Base-by-base conservation (phyloP, 1,284 basidiomycete genomes). In the Polyporus tsugae region DNA sequence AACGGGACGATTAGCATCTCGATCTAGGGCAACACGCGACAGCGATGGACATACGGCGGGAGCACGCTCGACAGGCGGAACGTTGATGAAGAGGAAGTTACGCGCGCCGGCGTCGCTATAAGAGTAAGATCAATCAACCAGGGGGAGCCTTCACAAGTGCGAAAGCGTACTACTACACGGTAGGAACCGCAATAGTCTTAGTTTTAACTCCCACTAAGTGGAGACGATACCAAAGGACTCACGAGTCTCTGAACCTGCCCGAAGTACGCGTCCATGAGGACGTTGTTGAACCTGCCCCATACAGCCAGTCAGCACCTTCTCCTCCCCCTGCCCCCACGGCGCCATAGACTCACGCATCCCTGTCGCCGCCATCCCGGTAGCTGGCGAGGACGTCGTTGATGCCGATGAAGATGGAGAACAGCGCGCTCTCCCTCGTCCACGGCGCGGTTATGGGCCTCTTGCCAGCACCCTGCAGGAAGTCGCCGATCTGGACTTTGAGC, bases 381-480 rank as follows among this genome's bases (percentile, higher is more conserved):
- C 82, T 86, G 73, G 85, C 85, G 10, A 86, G 87, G 60, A 90
- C 85, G 74, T 89, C 88, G 73, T 90, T 89, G 71, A 89, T 86
- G 0, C 88, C 88, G 65, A 90, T 89, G 82, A 83, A 89, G 44
- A 89, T 80, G 0, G 86, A 87, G 78, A 89, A 89, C 65, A 90
- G 72, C 39, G 87, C 67, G 70, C 87, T 85, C 7, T 70, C 71
- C 64, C 83, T 83, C 33, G 84, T 86, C 88, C 88, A 89, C 1
- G 86, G 85, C 15, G 84, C 81, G 10, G 77, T 78, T 5, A 81
- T 78, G 1, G 87, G 85, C 75, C 84, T 85, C 38, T 65, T 81
- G 4, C 80, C 85, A 9, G 80, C 82, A 3, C 78, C 76, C 36
- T 59, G 76, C 60, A 89, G 75, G 75, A 88, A 89, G 65, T 86